Evolutionary conservation across 495 filamentous ascomycete species (phyloP).

Genomic region (Trichoderma parareesei): DNA sequence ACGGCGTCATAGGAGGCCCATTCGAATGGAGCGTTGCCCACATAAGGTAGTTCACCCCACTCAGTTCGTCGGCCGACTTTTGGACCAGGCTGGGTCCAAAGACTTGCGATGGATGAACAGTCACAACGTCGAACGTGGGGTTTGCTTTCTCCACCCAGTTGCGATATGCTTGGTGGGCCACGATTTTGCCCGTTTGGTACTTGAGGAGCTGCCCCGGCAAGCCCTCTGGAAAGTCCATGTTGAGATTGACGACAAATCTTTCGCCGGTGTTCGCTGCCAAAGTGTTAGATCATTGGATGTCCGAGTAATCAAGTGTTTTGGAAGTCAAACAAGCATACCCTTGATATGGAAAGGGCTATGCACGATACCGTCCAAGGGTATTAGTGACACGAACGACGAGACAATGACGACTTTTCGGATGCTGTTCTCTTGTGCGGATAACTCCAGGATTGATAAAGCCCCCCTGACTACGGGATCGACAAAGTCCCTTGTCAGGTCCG

Average conservation of each 20-base stretch:
- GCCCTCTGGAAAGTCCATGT: not conserved
- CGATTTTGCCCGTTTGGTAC: slow-evolving; percentile 6
- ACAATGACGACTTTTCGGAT: not conserved
- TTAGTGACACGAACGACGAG: not conserved
- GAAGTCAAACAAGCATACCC: not conserved
- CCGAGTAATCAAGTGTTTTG: not conserved
- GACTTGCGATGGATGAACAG: slow-evolving; percentile 1
- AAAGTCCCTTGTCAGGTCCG: not conserved
- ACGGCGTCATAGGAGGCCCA: slow-evolving; percentile 4
- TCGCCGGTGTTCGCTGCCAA: not conserved
- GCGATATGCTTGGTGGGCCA: not conserved
- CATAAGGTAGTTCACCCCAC: slow-evolving; percentile 2
- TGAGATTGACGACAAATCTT: not conserved
- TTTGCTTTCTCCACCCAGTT: not conserved
- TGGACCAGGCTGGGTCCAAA: slow-evolving; percentile 1
- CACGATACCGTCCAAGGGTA: not conserved
- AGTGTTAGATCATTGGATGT: not conserved
- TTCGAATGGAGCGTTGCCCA: not conserved
- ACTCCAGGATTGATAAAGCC: not conserved
- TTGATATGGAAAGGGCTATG: not conserved
- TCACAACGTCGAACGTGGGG: not conserved
- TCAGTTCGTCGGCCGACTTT: not conserved
- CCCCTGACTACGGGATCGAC: not conserved
- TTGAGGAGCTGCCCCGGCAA: not conserved
- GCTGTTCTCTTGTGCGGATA: not conserved